Conservation (phyloP, 768 basidiomycete species). For the Lactarius sanguifluus region DNA sequence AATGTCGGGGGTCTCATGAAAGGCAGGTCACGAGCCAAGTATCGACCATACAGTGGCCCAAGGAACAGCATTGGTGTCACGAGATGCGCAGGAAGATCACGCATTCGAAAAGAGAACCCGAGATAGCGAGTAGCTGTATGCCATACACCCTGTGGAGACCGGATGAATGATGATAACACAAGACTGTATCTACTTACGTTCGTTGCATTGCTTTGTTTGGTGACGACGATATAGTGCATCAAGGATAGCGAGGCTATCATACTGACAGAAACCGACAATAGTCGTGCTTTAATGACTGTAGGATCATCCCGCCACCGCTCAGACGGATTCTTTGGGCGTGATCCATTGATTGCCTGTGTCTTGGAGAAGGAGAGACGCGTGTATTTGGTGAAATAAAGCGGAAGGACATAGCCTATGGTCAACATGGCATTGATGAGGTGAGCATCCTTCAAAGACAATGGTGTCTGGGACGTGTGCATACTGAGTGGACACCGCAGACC, state of each 20-base stretch:
- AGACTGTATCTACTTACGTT: constrained; percentile 28
- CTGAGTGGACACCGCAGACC: background rate
- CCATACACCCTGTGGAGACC: constrained; percentile 17
- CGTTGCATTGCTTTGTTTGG: constrained; percentile 28
- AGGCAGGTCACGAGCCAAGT: constrained; percentile 49
- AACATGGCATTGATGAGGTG: constrained; percentile 60
- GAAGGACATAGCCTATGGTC: constrained; percentile 73
- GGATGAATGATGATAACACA: constrained; percentile 2
- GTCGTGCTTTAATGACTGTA: constrained; percentile 75
- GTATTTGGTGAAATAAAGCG: constrained; percentile 72
- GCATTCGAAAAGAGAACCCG: constrained; percentile 31
- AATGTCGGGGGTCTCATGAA: constrained; percentile 54
- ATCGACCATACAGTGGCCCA: constrained; percentile 70
- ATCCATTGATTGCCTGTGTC: constrained; percentile 29
- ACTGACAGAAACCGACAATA: constrained; percentile 64
- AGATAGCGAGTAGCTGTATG: constrained; percentile 30
- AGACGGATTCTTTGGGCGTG: constrained; percentile 37
- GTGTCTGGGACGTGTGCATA: constrained; percentile 18
- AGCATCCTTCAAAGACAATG: constrained; percentile 37
- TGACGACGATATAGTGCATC: constrained; percentile 48
- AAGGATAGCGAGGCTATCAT: constrained; percentile 57
- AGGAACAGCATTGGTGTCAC: constrained; percentile 72
- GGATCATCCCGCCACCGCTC: constrained; percentile 81
- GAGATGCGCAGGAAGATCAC: constrained; percentile 50
- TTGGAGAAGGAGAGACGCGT: constrained; percentile 54